Conservation (phyloP, 2,329 filamentous ascomycete genomes). For the Camptophora hylomeconis region DNA sequence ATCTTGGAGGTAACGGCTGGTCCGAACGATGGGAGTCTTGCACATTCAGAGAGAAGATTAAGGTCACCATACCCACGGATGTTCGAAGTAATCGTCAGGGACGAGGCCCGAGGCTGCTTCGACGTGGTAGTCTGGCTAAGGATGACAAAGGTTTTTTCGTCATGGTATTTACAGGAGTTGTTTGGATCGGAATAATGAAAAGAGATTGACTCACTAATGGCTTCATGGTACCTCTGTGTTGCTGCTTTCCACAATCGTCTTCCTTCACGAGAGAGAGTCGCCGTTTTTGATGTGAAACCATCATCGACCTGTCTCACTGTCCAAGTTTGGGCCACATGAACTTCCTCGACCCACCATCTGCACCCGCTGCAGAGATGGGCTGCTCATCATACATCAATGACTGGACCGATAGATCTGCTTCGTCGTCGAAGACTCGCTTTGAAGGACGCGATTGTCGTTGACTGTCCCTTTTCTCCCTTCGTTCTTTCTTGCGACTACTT, state of each 20-base stretch:
- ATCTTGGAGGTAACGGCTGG: too few species aligned
- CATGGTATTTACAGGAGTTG: too few species aligned
- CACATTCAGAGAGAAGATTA: slow-evolving; percentile 36
- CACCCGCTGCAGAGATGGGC: slow-evolving; percentile 1
- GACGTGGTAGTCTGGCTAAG: slow-evolving; percentile 61
- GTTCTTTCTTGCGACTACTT: slow-evolving; percentile 3
- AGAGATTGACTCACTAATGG: slow-evolving; percentile 5
- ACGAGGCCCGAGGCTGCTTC: slow-evolving; percentile 11
- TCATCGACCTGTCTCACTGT: background rate
- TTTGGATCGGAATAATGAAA: slow-evolving; percentile 6
- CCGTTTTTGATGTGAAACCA: background rate
- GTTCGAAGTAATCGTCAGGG: slow-evolving; percentile 14
- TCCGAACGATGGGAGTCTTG: too few species aligned
- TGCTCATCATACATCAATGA: slow-evolving; percentile 12
- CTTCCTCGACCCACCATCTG: slow-evolving; percentile 5
- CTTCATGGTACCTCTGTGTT: background rate
- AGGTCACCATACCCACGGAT: slow-evolving; percentile 22
- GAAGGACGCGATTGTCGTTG: background rate
- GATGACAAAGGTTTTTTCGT: slow-evolving; percentile 93
- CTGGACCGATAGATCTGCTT: slow-evolving; percentile 4
- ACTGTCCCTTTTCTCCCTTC: slow-evolving; percentile 1
- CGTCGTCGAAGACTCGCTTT: slow-evolving; percentile 8
- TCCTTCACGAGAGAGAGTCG: background rate
- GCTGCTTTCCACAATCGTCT: background rate
- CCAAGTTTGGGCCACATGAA: slow-evolving; percentile 14